Conservation (phyloP, 2,329 filamentous ascomycete genomes). For the Epichloe hybrida region DNA sequence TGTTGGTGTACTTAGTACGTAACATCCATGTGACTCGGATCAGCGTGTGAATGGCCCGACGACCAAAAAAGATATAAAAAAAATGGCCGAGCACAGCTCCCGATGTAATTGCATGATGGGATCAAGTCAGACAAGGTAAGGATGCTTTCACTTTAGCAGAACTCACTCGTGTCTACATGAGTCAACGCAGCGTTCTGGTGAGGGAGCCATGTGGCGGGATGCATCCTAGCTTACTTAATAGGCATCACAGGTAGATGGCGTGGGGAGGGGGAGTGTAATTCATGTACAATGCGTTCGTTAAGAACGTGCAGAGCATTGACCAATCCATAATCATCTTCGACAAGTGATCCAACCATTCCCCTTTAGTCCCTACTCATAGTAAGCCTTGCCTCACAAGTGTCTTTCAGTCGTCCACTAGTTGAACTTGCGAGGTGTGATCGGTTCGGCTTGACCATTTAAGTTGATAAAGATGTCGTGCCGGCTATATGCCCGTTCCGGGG, state of each 20-base stretch:
- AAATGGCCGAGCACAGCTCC: not conserved
- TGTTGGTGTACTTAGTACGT: not conserved
- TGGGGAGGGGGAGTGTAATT: too few relatives aligned
- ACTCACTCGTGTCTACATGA: not conserved
- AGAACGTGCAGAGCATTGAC: not conserved
- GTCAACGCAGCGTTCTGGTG: not conserved
- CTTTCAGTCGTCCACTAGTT: not conserved
- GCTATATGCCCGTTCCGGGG: conserved; percentile 65
- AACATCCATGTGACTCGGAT: not conserved
- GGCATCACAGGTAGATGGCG: not conserved
- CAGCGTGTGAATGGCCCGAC: too few relatives aligned
- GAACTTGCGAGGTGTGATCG: not conserved
- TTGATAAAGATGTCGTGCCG: not conserved
- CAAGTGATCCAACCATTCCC: not conserved
- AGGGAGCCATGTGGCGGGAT: not conserved
- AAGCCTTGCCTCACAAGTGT: not conserved
- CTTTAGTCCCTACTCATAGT: not conserved
- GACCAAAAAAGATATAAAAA: not conserved
- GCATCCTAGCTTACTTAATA: not conserved
- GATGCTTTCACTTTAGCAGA: not conserved
- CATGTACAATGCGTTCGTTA: not conserved
- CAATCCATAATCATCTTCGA: not conserved
- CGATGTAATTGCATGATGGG: not conserved
- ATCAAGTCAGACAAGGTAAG: not conserved
- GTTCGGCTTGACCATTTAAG: not conserved